phyloP scores from a whole-genome alignment of 2,329 filamentous ascomycete species.

The Aspergillus amoenus region DNA sequence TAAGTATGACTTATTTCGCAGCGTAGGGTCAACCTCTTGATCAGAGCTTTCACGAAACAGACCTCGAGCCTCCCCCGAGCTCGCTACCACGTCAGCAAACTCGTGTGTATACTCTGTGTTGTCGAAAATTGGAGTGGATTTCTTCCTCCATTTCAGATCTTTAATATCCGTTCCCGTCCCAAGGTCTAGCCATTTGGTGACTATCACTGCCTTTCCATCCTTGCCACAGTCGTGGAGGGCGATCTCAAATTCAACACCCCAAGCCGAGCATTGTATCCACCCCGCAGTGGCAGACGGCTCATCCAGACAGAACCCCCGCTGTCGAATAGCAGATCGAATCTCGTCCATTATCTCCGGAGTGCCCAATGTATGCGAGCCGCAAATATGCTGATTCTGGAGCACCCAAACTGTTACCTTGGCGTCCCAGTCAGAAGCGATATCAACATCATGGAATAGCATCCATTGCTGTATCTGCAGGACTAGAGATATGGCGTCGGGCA shows the following conservation, averaged over 20 bases:
- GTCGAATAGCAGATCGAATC: not conserved
- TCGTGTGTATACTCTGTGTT: not conserved
- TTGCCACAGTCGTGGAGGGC: not conserved
- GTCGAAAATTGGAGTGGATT: not conserved
- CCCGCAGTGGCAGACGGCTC: not conserved
- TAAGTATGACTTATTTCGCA: slow-evolving; percentile 3
- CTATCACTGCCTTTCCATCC: slow-evolving; percentile 6
- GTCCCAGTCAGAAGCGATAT: too few species aligned
- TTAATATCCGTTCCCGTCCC: not conserved
- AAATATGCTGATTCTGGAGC: too few species aligned
- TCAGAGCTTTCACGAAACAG: not conserved
- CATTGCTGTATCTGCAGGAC: slow-evolving; percentile 2
- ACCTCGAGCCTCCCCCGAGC: not conserved
- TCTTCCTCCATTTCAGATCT: slow-evolving; percentile 4
- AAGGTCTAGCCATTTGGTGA: slow-evolving; percentile 9
- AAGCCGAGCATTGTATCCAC: not conserved
- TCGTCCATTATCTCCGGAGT: not conserved
- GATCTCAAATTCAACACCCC: slow-evolving; percentile 4
- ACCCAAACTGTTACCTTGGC: too few species aligned
- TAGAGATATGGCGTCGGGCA: not conserved
- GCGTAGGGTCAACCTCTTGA: not conserved
- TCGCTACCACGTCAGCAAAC: not conserved
- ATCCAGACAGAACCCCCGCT: not conserved
- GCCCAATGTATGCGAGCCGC: not conserved
- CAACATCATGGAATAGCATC: not conserved